phyloP scores from a whole-genome alignment of 352 stramenopile species.

The Globisporangium paroecandrum region DNA sequence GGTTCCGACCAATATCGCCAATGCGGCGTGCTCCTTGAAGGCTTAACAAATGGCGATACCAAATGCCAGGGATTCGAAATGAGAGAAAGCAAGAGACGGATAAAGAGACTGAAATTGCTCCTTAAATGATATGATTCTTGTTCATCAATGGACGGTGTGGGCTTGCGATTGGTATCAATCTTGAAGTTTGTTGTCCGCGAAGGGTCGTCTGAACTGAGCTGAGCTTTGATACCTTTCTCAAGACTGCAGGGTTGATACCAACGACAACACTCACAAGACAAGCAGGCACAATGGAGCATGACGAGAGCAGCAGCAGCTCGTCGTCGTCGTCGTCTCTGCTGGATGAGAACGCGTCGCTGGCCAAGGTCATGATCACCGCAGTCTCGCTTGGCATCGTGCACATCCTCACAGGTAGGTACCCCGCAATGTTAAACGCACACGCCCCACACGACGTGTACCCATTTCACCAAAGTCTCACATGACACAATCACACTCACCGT shows the following conservation, averaged over 20 bases:
- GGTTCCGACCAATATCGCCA: background rate
- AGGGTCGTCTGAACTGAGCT: background rate
- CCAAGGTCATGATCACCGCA: slow-evolving; percentile 31
- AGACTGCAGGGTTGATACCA: background rate
- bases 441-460: background rate
- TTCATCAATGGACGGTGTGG: background rate
- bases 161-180: background rate
- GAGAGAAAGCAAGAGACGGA: background rate
- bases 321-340: slow-evolving; percentile 9
- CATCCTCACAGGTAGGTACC: slow-evolving; percentile 40
- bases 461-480: background rate
- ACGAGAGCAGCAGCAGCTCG: background rate
- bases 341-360: slow-evolving; percentile 24
- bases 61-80: background rate
- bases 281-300: background rate
- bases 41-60: background rate
- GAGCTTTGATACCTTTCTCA: background rate
- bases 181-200: background rate
- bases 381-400: slow-evolving; percentile 50
- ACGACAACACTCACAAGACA: background rate
- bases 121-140: background rate
- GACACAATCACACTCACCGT: background rate
- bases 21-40: background rate
- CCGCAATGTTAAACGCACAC: no score
- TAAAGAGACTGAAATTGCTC: background rate